Conservation (phyloP, 169 alveolate species). For the Plasmodium gonderi region DNA sequence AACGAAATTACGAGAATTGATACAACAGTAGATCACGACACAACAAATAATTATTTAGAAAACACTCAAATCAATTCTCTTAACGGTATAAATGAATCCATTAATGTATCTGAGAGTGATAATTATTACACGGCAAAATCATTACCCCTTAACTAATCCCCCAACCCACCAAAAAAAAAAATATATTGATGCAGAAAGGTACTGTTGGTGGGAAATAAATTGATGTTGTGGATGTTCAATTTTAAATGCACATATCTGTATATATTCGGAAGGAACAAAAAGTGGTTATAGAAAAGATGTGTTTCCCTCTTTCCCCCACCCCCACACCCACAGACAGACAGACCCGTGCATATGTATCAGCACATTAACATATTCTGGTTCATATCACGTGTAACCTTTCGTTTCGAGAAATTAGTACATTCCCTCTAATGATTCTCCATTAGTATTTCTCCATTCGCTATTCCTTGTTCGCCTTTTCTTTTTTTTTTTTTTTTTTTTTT, state of each 20-base stretch:
- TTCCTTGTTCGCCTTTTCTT: background rate
- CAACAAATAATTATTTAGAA: background rate
- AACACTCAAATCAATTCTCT: background rate
- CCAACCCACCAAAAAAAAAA: background rate
- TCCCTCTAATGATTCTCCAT: too few relatives aligned
- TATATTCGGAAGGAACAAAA: too few relatives aligned
- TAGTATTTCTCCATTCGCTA: too few relatives aligned
- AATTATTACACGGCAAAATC: constrained; percentile 35
- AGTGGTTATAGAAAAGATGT: too few relatives aligned
- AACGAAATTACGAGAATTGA: background rate
- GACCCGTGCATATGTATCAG: too few relatives aligned
- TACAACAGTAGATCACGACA: background rate
- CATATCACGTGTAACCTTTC: too few relatives aligned
- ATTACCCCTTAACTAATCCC: background rate
- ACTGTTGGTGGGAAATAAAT: background rate
- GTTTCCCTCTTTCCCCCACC: too few relatives aligned
- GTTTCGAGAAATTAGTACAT: too few relatives aligned
- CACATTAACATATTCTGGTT: too few relatives aligned
- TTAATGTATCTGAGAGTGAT: constrained; percentile 17
- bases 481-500: background rate
- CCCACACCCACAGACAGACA: too few relatives aligned
- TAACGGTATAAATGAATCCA: background rate
- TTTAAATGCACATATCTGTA: too few relatives aligned
- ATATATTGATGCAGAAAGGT: background rate
- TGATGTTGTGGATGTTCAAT: too few relatives aligned